A percentile compares a stretch with the other conserved stretches of the same genome.
Evolutionary conservation across 371 early-diverging fungal species (phyloP).

Genomic region (Circinella umbellata): DNA sequence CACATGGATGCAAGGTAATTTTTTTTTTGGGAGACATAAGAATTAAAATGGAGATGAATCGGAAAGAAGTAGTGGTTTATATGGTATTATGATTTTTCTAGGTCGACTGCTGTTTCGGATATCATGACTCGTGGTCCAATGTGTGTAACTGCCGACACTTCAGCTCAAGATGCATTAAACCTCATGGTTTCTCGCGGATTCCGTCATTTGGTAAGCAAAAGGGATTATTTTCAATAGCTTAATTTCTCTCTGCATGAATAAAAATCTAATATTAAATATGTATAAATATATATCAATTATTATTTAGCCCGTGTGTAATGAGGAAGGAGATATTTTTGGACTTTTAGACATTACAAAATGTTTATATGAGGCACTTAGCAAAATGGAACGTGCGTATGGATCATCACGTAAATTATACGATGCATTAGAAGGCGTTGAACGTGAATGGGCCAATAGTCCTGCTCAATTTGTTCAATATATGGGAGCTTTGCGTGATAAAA

Average conservation of each 20-base stretch:
- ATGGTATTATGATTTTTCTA: conserved; percentile 2
- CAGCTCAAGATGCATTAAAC: conserved; percentile 91
- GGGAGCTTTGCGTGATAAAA: conserved; percentile 78
- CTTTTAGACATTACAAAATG: conserved; percentile 95
- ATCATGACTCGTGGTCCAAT: conserved; percentile 95
- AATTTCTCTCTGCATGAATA: no score
- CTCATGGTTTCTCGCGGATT: conserved; percentile 96
- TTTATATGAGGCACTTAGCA: conserved; percentile 91
- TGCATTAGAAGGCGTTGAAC: conserved; percentile 93
- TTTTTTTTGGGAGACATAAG: neutral
- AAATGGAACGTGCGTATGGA: conserved; percentile 90
- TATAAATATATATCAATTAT: neutral
- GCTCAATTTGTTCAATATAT: conserved; percentile 74
- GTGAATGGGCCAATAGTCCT: conserved; percentile 72
- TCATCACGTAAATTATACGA: conserved; percentile 85
- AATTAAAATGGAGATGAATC: neutral
- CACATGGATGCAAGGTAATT: conserved; percentile 56
- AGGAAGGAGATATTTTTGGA: conserved; percentile 92
- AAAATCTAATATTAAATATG: no score
- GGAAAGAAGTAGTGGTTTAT: neutral
- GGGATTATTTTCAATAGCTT: no score
- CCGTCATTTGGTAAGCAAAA: conserved; percentile 80
- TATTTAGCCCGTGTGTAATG: conserved; percentile 80
- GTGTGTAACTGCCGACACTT: conserved; percentile 81
- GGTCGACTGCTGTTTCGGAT: conserved; percentile 79